Evolutionary conservation across 2,329 filamentous ascomycete species (phyloP).

Genomic region (Lachnellula arida): DNA sequence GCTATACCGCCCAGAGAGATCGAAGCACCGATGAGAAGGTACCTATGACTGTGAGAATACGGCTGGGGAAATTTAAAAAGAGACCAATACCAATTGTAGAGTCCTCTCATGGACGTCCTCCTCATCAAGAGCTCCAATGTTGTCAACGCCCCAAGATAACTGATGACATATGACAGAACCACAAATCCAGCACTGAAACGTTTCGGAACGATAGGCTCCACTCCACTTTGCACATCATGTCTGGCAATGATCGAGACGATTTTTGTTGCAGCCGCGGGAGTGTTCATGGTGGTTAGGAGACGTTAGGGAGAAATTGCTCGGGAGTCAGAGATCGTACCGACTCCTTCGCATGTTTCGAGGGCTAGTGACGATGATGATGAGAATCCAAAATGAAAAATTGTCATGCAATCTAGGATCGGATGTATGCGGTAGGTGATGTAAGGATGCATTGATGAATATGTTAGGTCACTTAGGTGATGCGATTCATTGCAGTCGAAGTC

Average conservation of each 20-base stretch:
- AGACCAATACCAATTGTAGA: slow-evolving; percentile 60
- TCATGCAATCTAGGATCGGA: too few species aligned
- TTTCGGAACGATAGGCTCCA: slow-evolving; percentile 31
- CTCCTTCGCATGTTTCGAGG: too few species aligned
- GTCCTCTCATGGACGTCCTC: slow-evolving; percentile 62
- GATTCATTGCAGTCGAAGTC: too few species aligned
- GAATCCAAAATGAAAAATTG: too few species aligned
- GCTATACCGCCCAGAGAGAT: slow-evolving; percentile 69
- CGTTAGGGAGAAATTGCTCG: too few species aligned
- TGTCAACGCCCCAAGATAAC: slow-evolving; percentile 70
- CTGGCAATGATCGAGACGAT: neutral
- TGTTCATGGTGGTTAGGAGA: too few species aligned
- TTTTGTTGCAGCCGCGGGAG: neutral
- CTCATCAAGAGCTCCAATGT: slow-evolving; percentile 79
- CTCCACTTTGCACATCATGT: neutral
- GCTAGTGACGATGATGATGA: too few species aligned
- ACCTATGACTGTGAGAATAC: slow-evolving; percentile 36
- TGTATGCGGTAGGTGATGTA: too few species aligned
- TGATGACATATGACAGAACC: slow-evolving; percentile 63
- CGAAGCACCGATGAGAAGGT: slow-evolving; percentile 59
- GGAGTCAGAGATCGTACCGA: too few species aligned
- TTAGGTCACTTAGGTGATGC: too few species aligned
- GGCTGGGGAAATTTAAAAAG: neutral
- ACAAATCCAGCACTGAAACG: slow-evolving; percentile 58
- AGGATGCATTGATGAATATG: too few species aligned